A percentile compares a stretch with the other conserved stretches of the same genome.
phyloP scores from a whole-genome alignment of 805 yeast species.

The Brettanomyces nanus region DNA sequence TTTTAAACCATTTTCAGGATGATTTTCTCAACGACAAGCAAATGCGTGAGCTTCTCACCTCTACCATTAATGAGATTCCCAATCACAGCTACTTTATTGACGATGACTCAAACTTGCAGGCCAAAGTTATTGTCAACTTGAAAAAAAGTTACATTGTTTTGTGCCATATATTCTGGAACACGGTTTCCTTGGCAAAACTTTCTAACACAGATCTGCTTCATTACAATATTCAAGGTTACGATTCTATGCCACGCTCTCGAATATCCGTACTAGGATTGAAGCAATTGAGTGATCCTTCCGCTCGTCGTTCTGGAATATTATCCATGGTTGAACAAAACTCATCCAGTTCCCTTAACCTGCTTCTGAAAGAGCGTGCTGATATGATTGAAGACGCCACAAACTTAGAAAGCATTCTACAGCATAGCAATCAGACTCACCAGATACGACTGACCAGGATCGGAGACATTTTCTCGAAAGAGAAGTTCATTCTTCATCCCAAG shows the following conservation, averaged over 20 bases:
- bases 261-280: slow-evolving; percentile 30
- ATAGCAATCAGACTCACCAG: not conserved
- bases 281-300: slow-evolving; percentile 30
- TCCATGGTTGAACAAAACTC: slow-evolving; percentile 25
- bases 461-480: slow-evolving; percentile 8
- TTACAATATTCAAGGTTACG: slow-evolving; percentile 19
- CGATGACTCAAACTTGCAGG: slow-evolving; percentile 12
- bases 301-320: slow-evolving; percentile 34
- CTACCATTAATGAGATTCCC: slow-evolving; percentile 33
- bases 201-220: slow-evolving; percentile 14
- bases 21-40: slow-evolving; percentile 58
- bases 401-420: slow-evolving; percentile 5
- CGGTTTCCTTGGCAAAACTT: slow-evolving; percentile 17
- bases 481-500: slow-evolving; percentile 24
- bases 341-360: slow-evolving; percentile 17
- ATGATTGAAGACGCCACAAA: slow-evolving; percentile 4
- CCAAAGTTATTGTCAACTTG: slow-evolving; percentile 24
- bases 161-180: slow-evolving; percentile 27
- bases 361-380: slow-evolving; percentile 7
- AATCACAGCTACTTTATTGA: slow-evolving; percentile 15
- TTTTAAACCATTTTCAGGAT: slow-evolving; percentile 76
- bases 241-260: slow-evolving; percentile 23
- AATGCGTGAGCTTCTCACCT: slow-evolving; percentile 36
- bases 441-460: not conserved
- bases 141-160: slow-evolving; percentile 26